phyloP scores from a whole-genome alignment of 805 yeast species.

The Pichia cabralensis region DNA sequence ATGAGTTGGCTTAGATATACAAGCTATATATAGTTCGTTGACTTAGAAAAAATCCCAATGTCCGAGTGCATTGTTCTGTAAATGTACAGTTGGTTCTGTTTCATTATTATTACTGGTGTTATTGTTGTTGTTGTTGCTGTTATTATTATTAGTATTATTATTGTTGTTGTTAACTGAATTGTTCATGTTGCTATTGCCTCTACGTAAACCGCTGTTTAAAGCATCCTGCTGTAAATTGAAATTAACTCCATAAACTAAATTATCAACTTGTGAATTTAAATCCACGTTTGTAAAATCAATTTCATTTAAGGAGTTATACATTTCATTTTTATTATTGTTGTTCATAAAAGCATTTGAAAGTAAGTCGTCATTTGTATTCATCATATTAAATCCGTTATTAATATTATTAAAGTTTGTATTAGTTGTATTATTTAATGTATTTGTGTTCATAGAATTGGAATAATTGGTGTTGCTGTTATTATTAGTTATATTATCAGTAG shows the following conservation, averaged over 20 bases:
- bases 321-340: constrained; percentile 3
- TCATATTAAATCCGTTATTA: no score
- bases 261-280: constrained; percentile 16
- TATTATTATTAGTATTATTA: no score
- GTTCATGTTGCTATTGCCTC: neutral
- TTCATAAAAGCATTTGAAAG: no score
- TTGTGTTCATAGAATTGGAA: no score
- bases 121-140: neutral
- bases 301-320: constrained; percentile 27
- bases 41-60: neutral
- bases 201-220: no score
- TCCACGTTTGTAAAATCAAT: constrained; percentile 32
- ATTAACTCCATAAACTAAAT: constrained; percentile 18
- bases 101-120: neutral
- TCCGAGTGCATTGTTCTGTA: neutral
- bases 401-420: no score
- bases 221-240: no score
- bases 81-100: no score
- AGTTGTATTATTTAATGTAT: neutral
- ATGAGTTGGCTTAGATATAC: neutral
- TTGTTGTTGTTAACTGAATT: neutral
- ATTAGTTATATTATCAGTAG: no score
- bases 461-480: no score
- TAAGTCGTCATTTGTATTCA: no score
- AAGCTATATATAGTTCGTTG: neutral